Base-by-base conservation (phyloP, 2,329 filamentous ascomycete species). In the Claviceps lovelessii region DNA sequence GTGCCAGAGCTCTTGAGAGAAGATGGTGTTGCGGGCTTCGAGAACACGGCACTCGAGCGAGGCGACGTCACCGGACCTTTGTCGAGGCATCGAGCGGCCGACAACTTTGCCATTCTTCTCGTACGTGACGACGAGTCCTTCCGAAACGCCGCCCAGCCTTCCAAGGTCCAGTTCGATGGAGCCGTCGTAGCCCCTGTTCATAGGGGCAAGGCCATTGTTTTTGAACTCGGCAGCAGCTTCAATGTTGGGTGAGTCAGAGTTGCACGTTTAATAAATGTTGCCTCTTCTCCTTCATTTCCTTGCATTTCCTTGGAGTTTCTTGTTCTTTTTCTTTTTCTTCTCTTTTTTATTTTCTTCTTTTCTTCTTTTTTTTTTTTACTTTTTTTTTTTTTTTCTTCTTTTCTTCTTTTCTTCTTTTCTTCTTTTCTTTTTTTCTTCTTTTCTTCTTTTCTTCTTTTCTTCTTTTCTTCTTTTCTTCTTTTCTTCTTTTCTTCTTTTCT, bases 1-100 rank as follows among this genome's bases (percentile, higher is more conserved):
- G 61, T 95, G 84, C 78, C 90, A 96, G 1, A 98, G 72, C 65
- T 98, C 93, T 64, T 90, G 84, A 33, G 87, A 83, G 62, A 88
- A 90, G 23, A 91, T 76, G 51, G 86, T 88, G 67, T 93, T 86
- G 55, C 88, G 78, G 2, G 88, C 86, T 61, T 87, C 80, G 19
- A 84, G 79, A 37, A 94, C 86, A 10, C 83, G 77, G 35, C 81
- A 75, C 60, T 88, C 81, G 9, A 90, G 72, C 1, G 63, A 64
- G 7, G 61, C 60, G 42, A 84, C 77, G 41, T 80, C 76, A 31
- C 75, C 73, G 5, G 80, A 70, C 2, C 77, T 75, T 46, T 75
- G 72, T 4, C 79, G 78, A 10, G 76, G 64, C 35, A 67, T 64
- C 11, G 76, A 79, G 53, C 72, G 73, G 42, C 87, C 88, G 4